Evolutionary conservation across 495 filamentous ascomycete genomes (phyloP).

Genomic region (Lindgomyces ingoldianus): DNA sequence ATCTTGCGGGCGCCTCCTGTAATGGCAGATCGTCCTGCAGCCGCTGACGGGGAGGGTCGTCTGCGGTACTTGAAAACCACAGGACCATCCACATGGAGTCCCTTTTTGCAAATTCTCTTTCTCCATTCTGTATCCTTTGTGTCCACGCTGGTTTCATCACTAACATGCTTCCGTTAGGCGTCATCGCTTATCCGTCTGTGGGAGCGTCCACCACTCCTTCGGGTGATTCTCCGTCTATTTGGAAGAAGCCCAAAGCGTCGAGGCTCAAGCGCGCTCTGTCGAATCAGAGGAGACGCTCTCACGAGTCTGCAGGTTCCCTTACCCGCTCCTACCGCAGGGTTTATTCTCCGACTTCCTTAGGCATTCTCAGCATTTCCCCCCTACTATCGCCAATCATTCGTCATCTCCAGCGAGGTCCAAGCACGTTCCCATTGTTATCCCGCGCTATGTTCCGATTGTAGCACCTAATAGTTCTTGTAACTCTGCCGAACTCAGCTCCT

Average conservation of each 20-base stretch:
- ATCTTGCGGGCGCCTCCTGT: slow-evolving; percentile 22
- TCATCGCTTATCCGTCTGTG: slow-evolving; percentile 38
- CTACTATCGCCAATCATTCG: slow-evolving; percentile 25
- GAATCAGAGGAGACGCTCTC: slow-evolving; percentile 19
- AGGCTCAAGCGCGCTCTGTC: slow-evolving; percentile 22
- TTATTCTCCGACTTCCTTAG: slow-evolving; percentile 20
- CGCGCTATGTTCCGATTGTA: slow-evolving; percentile 43
- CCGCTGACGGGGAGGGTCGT: slow-evolving; percentile 15
- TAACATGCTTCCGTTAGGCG: slow-evolving; percentile 41
- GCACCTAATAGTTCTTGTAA: slow-evolving; percentile 29
- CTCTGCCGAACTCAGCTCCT: slow-evolving; percentile 34
- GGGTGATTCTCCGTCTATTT: slow-evolving; percentile 28
- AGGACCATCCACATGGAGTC: slow-evolving; percentile 18
- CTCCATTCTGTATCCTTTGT: slow-evolving; percentile 8
- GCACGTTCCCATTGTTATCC: slow-evolving; percentile 49
- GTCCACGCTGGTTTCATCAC: slow-evolving; percentile 27
- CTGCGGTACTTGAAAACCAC: slow-evolving; percentile 32
- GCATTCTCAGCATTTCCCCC: too few relatives aligned
- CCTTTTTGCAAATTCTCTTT: slow-evolving; percentile 3
- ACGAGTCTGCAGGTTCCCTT: slow-evolving; percentile 29
- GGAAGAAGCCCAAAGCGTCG: slow-evolving; percentile 22
- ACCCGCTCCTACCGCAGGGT: slow-evolving; percentile 21
- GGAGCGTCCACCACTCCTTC: slow-evolving; percentile 36
- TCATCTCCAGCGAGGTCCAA: slow-evolving; percentile 39
- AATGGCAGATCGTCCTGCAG: slow-evolving; percentile 18